Percentiles rank a stretch among this genome's conserved stretches.
phyloP scores from a whole-genome alignment of 2,329 filamentous ascomycete species.

The Leptographium flavum region DNA sequence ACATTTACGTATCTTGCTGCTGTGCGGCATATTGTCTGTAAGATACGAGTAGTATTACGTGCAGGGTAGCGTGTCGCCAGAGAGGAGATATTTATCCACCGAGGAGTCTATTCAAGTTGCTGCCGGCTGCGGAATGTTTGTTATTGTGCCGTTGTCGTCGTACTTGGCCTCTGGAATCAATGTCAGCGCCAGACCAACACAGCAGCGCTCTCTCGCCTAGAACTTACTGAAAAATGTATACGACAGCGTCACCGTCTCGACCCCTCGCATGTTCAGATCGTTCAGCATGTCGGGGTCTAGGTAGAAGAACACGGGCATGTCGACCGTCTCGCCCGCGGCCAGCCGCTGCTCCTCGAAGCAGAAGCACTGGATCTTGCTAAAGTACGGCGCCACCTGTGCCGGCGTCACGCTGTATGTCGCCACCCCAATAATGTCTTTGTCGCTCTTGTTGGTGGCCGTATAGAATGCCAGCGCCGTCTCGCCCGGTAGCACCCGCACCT shows the following conservation, averaged over 20 bases:
- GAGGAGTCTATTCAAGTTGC: too few relatives aligned
- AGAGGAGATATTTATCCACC: too few relatives aligned
- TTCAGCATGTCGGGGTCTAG: conserved; percentile 90
- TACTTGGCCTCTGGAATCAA: conserved; percentile 57
- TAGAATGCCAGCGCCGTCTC: conserved; percentile 97
- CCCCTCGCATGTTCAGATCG: conserved; percentile 82
- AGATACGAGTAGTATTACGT: too few relatives aligned
- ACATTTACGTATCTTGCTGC: too few relatives aligned
- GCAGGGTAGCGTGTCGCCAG: too few relatives aligned
- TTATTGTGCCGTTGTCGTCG: conserved; percentile 63
- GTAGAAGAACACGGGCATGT: conserved; percentile 99
- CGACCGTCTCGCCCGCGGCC: conserved; percentile 89
- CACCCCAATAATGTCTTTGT: conserved; percentile 91
- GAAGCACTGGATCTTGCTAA: conserved; percentile 99
- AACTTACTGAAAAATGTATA: conserved; percentile 96
- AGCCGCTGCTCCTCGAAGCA: conserved; percentile 96
- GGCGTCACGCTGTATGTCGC: conserved; percentile 97
- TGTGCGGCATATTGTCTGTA: too few relatives aligned
- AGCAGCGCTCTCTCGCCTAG: not conserved
- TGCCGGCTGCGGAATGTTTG: conserved; percentile 12
- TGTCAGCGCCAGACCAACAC: not conserved
- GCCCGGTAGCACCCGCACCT: conserved; percentile 86
- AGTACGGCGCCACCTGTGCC: conserved; percentile 89
- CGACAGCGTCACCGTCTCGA: conserved; percentile 88
- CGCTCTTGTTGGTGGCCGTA: conserved; percentile 82